phyloP scores from a whole-genome alignment of 768 basidiomycete genomes.

The Pleurotus sapidus region DNA sequence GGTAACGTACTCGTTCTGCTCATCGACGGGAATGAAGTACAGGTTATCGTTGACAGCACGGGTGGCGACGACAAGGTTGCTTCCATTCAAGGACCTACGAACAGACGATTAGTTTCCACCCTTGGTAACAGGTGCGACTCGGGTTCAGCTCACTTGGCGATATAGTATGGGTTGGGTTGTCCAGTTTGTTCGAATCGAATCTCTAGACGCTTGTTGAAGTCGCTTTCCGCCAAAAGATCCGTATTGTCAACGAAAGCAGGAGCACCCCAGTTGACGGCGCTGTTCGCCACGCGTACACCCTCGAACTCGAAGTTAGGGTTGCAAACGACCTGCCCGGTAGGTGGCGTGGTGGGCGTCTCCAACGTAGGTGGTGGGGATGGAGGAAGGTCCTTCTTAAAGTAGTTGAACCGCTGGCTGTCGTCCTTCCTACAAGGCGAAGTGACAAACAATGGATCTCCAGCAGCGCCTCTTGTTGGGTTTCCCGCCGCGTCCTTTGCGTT shows the following conservation, averaged over 20 bases:
- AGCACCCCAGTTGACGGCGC: constrained; percentile 1
- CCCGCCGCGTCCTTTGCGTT: not conserved
- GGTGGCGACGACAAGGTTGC: not conserved
- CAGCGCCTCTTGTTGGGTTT: not conserved
- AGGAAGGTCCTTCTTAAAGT: not conserved
- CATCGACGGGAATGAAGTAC: constrained; percentile 1
- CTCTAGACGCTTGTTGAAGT: constrained; percentile 5
- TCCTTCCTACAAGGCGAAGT: not conserved
- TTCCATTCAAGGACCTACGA: not conserved
- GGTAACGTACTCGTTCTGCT: constrained; percentile 1
- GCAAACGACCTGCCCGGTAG: not conserved
- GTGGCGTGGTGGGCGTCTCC: not conserved
- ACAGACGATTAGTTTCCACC: not conserved
- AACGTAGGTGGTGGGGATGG: not conserved
- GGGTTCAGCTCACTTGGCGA: not conserved
- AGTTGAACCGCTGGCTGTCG: constrained; percentile 6
- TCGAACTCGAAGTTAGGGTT: constrained; percentile 3
- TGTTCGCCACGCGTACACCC: constrained; percentile 2
- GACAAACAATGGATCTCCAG: not conserved
- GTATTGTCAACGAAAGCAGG: not conserved
- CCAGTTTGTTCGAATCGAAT: constrained; percentile 5
- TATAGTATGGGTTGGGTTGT: not conserved
- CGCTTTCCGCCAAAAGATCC: constrained; percentile 1
- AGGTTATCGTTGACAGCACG: not conserved
- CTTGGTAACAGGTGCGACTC: not conserved